phyloP scores from a whole-genome alignment of 2,329 filamentous ascomycete species.

The Talaromyces sp. region DNA sequence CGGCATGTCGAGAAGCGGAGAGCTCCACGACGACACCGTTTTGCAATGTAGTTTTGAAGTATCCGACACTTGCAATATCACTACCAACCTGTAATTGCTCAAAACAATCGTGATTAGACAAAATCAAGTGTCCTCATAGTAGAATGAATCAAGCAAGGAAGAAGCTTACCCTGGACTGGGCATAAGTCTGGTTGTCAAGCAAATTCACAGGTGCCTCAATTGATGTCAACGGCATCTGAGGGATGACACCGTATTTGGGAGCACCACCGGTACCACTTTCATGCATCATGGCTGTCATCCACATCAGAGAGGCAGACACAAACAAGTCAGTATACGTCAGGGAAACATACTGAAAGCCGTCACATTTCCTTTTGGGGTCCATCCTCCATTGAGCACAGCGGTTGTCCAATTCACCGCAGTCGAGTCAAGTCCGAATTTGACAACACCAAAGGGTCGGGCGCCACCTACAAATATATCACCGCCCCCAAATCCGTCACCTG shows the following conservation, averaged over 20 bases:
- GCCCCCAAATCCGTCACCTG: constrained; percentile 39
- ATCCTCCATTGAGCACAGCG: constrained; percentile 43
- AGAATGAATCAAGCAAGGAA: too few relatives aligned
- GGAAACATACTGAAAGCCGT: constrained; percentile 43
- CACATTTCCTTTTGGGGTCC: constrained; percentile 49
- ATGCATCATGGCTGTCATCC: constrained; percentile 41
- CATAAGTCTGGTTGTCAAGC: constrained; percentile 41
- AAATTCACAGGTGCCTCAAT: constrained; percentile 40
- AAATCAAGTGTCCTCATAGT: not conserved
- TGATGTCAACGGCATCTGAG: constrained; percentile 37
- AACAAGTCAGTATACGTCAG: not conserved
- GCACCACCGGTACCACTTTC: constrained; percentile 49
- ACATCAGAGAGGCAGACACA: not conserved
- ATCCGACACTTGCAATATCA: constrained; percentile 59
- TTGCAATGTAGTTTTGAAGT: constrained; percentile 59
- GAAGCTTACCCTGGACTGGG: constrained; percentile 58
- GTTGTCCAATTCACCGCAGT: constrained; percentile 35
- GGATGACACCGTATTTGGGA: constrained; percentile 39
- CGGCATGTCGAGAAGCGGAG: constrained; percentile 61
- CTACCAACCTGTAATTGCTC: constrained; percentile 33
- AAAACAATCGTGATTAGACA: not conserved
- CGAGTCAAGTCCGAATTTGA: constrained; percentile 43
- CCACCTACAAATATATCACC: constrained; percentile 46
- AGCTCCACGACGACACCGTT: constrained; percentile 61
- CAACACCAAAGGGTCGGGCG: constrained; percentile 45